Conservation (phyloP, 129 eudicot species). For the Centaurea solstitialis region DNA sequence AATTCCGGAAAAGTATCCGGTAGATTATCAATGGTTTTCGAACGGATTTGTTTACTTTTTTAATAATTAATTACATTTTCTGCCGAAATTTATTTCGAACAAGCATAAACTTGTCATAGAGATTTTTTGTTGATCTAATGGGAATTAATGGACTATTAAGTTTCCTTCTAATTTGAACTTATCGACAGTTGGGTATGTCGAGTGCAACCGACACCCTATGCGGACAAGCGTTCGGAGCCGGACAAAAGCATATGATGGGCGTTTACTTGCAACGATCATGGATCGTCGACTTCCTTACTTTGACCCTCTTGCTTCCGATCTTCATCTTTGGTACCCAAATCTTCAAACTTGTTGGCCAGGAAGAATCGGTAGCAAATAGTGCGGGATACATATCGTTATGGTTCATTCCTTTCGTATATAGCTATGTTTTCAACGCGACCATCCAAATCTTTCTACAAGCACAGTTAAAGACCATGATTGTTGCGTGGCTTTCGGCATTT, state of each 20-base stretch:
- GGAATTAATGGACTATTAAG: neutral
- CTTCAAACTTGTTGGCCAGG: constrained; percentile 49
- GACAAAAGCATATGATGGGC: constrained; percentile 73
- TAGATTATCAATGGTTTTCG: no score
- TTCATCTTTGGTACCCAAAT: constrained; percentile 52
- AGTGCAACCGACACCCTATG: constrained; percentile 79
- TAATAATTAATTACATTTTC: no score
- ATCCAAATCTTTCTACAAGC: constrained; percentile 73
- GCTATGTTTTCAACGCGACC: constrained; percentile 53
- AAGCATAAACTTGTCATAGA: neutral
- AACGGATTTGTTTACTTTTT: no score
- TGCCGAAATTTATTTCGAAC: neutral
- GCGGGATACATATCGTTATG: constrained; percentile 53
- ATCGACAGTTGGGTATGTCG: constrained; percentile 63
- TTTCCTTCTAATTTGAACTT: constrained; percentile 1
- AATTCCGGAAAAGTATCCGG: no score
- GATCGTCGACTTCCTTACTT: constrained; percentile 55
- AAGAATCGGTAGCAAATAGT: constrained; percentile 44
- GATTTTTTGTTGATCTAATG: neutral
- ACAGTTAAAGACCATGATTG: constrained; percentile 57
- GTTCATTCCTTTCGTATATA: constrained; percentile 62
- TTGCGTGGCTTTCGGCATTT: constrained; percentile 49
- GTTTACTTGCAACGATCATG: constrained; percentile 72
- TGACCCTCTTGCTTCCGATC: constrained; percentile 58
- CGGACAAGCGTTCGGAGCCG: constrained; percentile 77